Percentiles rank a stretch among this genome's conserved stretches.
phyloP scores from a whole-genome alignment of 2,329 filamentous ascomycete genomes.

The Pseudogymnoascus sp. region DNA sequence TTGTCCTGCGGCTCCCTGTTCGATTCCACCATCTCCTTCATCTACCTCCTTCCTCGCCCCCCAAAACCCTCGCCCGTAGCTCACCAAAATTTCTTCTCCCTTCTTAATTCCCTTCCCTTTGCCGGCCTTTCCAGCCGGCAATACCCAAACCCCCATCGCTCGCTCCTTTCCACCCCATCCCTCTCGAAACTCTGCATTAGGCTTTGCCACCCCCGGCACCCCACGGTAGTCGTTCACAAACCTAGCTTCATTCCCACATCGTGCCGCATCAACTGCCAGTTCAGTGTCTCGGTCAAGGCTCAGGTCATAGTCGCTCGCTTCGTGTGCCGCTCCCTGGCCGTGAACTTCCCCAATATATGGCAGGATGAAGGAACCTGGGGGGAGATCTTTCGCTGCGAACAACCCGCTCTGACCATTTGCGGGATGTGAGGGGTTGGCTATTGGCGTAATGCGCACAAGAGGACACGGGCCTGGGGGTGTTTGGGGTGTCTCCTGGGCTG shows the following conservation, averaged over 20 bases:
- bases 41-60: constrained; percentile 37
- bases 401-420: constrained; percentile 52
- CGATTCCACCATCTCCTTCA: constrained; percentile 14
- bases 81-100: constrained; percentile 58
- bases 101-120: constrained; percentile 39
- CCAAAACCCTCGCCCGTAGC: constrained; percentile 64
- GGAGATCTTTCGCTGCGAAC: constrained; percentile 48
- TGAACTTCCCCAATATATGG: constrained; percentile 56
- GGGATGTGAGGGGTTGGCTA: constrained; percentile 45
- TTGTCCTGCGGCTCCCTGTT: not conserved
- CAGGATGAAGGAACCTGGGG: constrained; percentile 49
- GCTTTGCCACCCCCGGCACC: constrained; percentile 32
- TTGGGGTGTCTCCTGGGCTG: constrained; percentile 28
- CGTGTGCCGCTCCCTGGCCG: constrained; percentile 30
- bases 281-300: constrained; percentile 51
- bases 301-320: constrained; percentile 55
- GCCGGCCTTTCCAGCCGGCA: constrained; percentile 36
- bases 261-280: constrained; percentile 53
- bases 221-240: constrained; percentile 63
- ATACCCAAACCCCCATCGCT: constrained; percentile 51
- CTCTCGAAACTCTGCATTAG: constrained; percentile 53
- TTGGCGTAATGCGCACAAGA: constrained; percentile 47
- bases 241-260: constrained; percentile 53
- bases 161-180: constrained; percentile 48
- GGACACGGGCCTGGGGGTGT: constrained; percentile 38